Conservation (phyloP, 495 filamentous ascomycete species). For the Aspergillus indologenus region DNA sequence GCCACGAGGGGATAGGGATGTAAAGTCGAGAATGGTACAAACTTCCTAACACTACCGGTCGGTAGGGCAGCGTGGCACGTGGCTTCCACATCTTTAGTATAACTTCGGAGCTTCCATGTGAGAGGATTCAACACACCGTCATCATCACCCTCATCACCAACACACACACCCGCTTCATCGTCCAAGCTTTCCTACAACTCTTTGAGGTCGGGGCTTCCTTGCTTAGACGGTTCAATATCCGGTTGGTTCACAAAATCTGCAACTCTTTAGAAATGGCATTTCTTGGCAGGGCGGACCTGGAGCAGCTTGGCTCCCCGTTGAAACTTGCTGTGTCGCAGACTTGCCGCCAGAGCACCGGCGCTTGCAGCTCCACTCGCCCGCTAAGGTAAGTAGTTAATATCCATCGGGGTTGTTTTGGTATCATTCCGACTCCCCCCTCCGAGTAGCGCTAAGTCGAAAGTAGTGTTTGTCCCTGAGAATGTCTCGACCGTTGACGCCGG, state of each 20-base stretch:
- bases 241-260: not conserved
- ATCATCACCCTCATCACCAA: not conserved
- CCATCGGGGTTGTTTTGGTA: constrained; percentile 7
- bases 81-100: too few relatives aligned
- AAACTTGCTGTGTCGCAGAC: constrained; percentile 37
- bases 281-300: constrained; percentile 23
- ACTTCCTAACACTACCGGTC: not conserved
- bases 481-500: constrained; percentile 3
- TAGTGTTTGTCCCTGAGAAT: constrained; percentile 20
- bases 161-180: too few relatives aligned
- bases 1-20: too few relatives aligned
- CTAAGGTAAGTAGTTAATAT: constrained; percentile 7
- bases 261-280: constrained; percentile 3
- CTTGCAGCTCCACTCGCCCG: constrained; percentile 11
- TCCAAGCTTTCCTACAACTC: too few relatives aligned
- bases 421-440: constrained; percentile 6
- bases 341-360: constrained; percentile 26
- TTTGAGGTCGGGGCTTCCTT: too few relatives aligned
- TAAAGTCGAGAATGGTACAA: too few relatives aligned
- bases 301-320: constrained; percentile 18
- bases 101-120: too few relatives aligned
- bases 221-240: not conserved
- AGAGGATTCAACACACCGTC: not conserved
- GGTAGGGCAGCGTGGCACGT: not conserved
- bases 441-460: constrained; percentile 15